Evolutionary conservation across 2,329 filamentous ascomycete genomes (phyloP).

Genomic region (Thielaviopsis populi): DNA sequence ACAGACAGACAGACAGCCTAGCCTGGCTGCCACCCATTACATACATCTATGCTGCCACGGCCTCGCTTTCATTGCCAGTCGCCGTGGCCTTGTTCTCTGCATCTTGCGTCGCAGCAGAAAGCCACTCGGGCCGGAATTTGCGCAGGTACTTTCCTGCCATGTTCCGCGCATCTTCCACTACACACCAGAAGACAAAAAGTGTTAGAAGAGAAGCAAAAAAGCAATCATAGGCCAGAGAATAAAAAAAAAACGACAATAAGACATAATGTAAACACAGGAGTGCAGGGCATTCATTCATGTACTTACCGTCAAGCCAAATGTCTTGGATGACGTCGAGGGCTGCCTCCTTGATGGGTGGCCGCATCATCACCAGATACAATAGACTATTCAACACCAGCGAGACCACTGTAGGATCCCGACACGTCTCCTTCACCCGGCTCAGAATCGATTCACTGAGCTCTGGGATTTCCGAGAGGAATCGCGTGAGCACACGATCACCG

Average conservation of each 20-base stretch:
- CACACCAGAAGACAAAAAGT: background rate
- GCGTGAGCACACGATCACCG: conserved; percentile 76
- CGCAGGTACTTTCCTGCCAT: conserved; percentile 47
- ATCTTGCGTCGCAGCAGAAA: conserved; percentile 22
- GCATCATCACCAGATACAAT: conserved; percentile 52
- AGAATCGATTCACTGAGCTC: conserved; percentile 59
- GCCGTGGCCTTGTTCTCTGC: conserved; percentile 5
- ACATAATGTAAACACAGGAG: too few relatives aligned
- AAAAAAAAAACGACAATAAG: background rate
- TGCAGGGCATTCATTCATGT: background rate
- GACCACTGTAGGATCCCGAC: conserved; percentile 50
- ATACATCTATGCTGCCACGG: background rate
- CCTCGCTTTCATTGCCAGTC: background rate
- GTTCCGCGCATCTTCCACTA: conserved; percentile 47
- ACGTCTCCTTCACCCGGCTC: conserved; percentile 52
- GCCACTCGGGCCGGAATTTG: conserved; percentile 44
- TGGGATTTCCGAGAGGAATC: conserved; percentile 84
- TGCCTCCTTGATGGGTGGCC: conserved; percentile 46
- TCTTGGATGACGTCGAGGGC: conserved; percentile 51
- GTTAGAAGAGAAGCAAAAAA: background rate
- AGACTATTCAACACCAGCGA: conserved; percentile 49
- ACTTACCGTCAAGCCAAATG: conserved; percentile 52
- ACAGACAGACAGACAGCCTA: too few relatives aligned
- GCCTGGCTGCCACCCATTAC: background rate
- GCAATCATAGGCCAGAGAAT: background rate